Evolutionary conservation across 2,329 filamentous ascomycete genomes (phyloP).

Genomic region (Claviceps pusilla): DNA sequence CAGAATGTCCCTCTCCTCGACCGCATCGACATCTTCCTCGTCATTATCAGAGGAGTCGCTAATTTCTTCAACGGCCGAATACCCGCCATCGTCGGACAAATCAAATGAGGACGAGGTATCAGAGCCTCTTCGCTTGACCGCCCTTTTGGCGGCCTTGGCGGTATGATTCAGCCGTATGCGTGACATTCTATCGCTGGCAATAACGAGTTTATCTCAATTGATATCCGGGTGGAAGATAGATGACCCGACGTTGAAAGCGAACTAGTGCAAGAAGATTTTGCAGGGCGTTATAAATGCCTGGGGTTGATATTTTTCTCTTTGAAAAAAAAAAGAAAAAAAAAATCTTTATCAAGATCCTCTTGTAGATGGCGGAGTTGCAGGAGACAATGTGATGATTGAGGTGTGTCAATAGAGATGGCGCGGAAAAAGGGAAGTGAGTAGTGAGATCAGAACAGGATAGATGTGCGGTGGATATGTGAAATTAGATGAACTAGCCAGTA

Average conservation of each 20-base stretch:
- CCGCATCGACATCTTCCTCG: constrained; percentile 60
- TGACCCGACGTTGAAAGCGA: background rate
- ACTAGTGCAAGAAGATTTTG: background rate
- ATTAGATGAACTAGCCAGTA: constrained; percentile 12
- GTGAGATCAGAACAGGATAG: background rate
- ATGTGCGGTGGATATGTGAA: background rate
- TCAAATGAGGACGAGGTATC: constrained; percentile 39
- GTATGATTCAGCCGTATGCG: constrained; percentile 36
- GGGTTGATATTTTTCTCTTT: background rate
- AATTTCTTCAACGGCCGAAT: constrained; percentile 65
- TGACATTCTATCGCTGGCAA: constrained; percentile 24
- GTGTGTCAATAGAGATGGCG: background rate
- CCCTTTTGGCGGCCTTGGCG: constrained; percentile 26
- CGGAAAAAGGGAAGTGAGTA: too few species aligned
- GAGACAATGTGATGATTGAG: background rate
- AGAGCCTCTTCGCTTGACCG: constrained; percentile 32
- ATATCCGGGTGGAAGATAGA: background rate
- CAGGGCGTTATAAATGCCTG: background rate
- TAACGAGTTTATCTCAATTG: background rate
- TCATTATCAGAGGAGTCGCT: constrained; percentile 65
- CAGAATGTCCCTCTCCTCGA: constrained; percentile 64
- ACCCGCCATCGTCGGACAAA: constrained; percentile 56
- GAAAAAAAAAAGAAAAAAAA: too few species aligned
- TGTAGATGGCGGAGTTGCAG: background rate
- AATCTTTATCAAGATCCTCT: background rate